These are phyloP conservation scores for Scedosporium boydii DNA, from an alignment of 2,329 filamentous ascomycete species.

Conservation along the genomic window DNA sequence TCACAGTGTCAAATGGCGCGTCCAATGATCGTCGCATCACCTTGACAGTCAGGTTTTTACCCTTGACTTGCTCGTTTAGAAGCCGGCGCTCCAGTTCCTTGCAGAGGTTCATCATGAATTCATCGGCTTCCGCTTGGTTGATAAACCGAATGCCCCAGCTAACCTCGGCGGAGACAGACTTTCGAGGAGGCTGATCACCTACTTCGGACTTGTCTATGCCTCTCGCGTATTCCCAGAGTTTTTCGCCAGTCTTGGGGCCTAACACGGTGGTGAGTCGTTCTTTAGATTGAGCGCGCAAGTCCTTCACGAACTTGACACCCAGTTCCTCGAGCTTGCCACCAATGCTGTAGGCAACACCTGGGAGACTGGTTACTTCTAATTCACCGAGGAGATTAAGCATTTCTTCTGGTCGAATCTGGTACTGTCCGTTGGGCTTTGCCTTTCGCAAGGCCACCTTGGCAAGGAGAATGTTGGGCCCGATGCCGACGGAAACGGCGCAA, in stretches of 20 bases:
- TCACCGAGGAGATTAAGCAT: conserved; percentile 67
- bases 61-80: conserved; percentile 75
- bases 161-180: conserved; percentile 93
- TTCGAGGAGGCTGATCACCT: conserved; percentile 74
- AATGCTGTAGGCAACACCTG: conserved; percentile 87
- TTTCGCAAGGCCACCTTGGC: conserved; percentile 85
- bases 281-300: conserved; percentile 67
- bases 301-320: conserved; percentile 71
- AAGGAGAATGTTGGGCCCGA: conserved; percentile 80
- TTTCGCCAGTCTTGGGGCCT: conserved; percentile 88
- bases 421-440: conserved; percentile 90
- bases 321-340: conserved; percentile 81
- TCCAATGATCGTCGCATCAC: conserved; percentile 82
- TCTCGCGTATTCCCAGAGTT: conserved; percentile 79
- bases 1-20: conserved; percentile 82
- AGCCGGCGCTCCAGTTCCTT: conserved; percentile 76
- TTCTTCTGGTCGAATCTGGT: conserved; percentile 75
- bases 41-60: conserved; percentile 83
- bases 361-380: conserved; percentile 70
- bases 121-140: conserved; percentile 83
- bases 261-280: conserved; percentile 65
- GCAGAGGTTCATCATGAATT: conserved; percentile 78
- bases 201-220: conserved; percentile 83
- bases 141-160: conserved; percentile 98
- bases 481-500: conserved; percentile 86